Conservation (phyloP, 78 protist species). For the Andalucia godoyi region DNA sequence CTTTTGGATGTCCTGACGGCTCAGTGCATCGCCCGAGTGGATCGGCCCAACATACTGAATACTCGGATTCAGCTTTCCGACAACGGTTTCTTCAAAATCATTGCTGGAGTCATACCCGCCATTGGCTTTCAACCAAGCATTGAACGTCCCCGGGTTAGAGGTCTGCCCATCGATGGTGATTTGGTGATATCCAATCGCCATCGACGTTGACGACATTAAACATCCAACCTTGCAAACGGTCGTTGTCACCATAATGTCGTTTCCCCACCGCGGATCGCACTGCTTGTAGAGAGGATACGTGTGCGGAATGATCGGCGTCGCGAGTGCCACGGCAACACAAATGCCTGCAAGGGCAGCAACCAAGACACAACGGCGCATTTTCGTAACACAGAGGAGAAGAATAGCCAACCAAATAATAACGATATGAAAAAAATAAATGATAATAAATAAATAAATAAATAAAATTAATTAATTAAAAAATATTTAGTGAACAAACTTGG, state of each 20-base stretch:
- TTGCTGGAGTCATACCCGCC: background rate
- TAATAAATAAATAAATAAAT: too few species aligned
- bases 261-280: background rate
- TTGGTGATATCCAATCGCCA: background rate
- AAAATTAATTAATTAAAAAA: too few species aligned
- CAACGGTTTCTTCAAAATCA: background rate
- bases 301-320: background rate
- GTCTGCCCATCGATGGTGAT: background rate
- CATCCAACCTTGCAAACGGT: slow-evolving; percentile 2
- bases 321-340: too few species aligned
- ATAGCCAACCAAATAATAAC: too few species aligned
- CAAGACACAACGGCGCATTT: too few species aligned
- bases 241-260: background rate
- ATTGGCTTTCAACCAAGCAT: background rate
- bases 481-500: too few species aligned
- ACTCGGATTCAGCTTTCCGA: background rate
- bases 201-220: background rate
- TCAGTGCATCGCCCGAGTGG: background rate
- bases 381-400: too few species aligned
- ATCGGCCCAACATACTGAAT: background rate
- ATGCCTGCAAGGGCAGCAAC: too few species aligned
- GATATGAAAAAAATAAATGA: too few species aligned
- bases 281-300: slow-evolving; percentile 2
- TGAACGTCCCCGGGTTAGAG: background rate
- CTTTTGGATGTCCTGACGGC: background rate